These are phyloP conservation scores for Achlya hypogyna DNA, from an alignment of 352 stramenopile species.

Conservation along the genomic window DNA sequence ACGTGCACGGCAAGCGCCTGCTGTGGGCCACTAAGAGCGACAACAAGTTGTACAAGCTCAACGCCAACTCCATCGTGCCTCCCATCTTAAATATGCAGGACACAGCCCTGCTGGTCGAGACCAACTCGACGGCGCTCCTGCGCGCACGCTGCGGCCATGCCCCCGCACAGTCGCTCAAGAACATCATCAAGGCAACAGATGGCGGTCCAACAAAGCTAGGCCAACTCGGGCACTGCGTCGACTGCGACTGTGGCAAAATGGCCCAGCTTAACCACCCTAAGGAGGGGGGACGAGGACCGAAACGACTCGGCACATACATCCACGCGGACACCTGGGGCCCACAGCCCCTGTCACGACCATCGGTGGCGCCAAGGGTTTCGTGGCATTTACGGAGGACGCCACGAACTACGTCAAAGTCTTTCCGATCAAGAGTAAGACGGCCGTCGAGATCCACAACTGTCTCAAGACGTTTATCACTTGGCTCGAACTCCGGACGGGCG, in stretches of 20 bases:
- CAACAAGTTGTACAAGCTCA: background rate
- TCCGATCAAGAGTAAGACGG: background rate
- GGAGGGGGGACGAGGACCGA: conserved; percentile 14
- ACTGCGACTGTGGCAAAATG: conserved; percentile 24
- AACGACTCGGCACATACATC: background rate
- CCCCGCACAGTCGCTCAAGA: background rate
- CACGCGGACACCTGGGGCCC: conserved; percentile 24
- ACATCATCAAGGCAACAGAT: background rate
- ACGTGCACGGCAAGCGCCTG: background rate
- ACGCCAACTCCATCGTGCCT: background rate
- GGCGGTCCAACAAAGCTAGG: too few relatives aligned
- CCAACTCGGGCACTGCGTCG: too few relatives aligned
- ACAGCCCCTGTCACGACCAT: conserved; percentile 15
- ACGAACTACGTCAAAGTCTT: conserved; percentile 12
- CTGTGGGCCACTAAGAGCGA: background rate
- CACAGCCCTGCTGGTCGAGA: background rate
- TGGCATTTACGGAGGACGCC: conserved; percentile 26
- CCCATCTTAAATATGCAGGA: background rate
- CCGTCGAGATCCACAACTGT: background rate
- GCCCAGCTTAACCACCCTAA: background rate
- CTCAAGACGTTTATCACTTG: conserved; percentile 15
- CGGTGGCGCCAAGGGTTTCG: conserved; percentile 13
- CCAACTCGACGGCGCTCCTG: background rate
- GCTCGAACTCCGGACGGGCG: conserved; percentile 12
- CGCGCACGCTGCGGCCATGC: background rate